A percentile compares a stretch with the other conserved stretches of the same genome.
Conservation (phyloP, 768 basidiomycete genomes). For the Russula abietina region DNA sequence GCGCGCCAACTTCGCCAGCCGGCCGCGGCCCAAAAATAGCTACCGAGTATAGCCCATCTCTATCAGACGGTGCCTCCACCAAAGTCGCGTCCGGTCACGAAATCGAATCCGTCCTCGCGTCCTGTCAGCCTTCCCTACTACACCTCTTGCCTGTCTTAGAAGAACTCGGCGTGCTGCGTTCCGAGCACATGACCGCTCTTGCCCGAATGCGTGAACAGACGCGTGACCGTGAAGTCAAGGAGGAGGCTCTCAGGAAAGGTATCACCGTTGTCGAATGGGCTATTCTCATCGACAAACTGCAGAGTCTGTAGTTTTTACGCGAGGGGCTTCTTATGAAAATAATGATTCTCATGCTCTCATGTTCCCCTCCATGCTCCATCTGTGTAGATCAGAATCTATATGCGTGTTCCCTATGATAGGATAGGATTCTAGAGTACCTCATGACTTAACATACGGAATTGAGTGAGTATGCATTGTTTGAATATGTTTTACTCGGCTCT, state of each 20-base stretch:
- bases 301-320: slow-evolving; percentile 30
- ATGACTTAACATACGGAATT: neutral
- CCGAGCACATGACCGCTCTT: slow-evolving; percentile 60
- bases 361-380: neutral
- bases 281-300: slow-evolving; percentile 61
- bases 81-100: slow-evolving; percentile 37
- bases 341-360: neutral
- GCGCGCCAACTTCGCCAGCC: slow-evolving; percentile 10
- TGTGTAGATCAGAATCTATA: slow-evolving; percentile 1
- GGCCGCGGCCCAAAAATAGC: slow-evolving; percentile 1
- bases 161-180: slow-evolving; percentile 50
- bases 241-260: slow-evolving; percentile 61
- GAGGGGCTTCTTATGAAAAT: neutral
- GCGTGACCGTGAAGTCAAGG: slow-evolving; percentile 61
- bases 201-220: slow-evolving; percentile 57
- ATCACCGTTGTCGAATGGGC: slow-evolving; percentile 76
- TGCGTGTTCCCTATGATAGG: neutral
- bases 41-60: slow-evolving; percentile 18
- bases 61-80: slow-evolving; percentile 21
- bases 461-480: neutral
- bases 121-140: slow-evolving; percentile 59
- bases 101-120: slow-evolving; percentile 49
- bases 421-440: neutral
- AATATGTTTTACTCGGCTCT: neutral
- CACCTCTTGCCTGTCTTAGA: slow-evolving; percentile 56